A percentile compares a stretch with the other conserved stretches of the same genome.
Conservation (phyloP, 345 rosid species). For the Camelina laxa region DNA sequence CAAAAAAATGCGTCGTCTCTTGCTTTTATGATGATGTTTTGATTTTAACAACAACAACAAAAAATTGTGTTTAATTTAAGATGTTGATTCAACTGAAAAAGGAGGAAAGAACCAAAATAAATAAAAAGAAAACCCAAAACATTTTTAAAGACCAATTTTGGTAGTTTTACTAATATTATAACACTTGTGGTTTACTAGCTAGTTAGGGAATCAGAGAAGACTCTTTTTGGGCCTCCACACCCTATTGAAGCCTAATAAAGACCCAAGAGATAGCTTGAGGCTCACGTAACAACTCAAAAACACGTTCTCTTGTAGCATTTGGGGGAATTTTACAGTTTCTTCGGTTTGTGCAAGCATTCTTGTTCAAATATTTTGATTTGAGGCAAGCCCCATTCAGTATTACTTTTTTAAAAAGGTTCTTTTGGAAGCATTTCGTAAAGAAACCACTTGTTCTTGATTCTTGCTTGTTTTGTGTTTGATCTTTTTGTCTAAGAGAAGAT, state of each 20-base stretch:
- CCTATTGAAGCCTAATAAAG: background rate
- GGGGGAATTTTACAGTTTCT: constrained; percentile 20
- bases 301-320: constrained; percentile 17
- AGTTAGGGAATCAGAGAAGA: background rate
- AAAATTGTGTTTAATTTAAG: background rate
- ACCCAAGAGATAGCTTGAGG: constrained; percentile 17
- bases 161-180: background rate
- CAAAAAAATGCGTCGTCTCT: constrained; percentile 3
- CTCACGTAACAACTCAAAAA: constrained; percentile 25
- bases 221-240: constrained; percentile 1
- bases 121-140: background rate
- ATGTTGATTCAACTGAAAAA: background rate
- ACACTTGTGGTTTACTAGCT: background rate
- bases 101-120: constrained; percentile 7
- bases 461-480: constrained; percentile 35
- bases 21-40: constrained; percentile 21
- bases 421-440: constrained; percentile 8
- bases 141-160: background rate
- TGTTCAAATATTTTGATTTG: constrained; percentile 35
- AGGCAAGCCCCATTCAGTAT: constrained; percentile 37
- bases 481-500: constrained; percentile 26
- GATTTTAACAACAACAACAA: background rate
- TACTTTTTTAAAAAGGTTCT: background rate
- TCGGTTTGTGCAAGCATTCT: constrained; percentile 43
- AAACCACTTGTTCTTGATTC: background rate